Percentiles rank a stretch among this genome's conserved stretches.
phyloP scores from a whole-genome alignment of 257 asterid species.

The Cordia subcordata region DNA sequence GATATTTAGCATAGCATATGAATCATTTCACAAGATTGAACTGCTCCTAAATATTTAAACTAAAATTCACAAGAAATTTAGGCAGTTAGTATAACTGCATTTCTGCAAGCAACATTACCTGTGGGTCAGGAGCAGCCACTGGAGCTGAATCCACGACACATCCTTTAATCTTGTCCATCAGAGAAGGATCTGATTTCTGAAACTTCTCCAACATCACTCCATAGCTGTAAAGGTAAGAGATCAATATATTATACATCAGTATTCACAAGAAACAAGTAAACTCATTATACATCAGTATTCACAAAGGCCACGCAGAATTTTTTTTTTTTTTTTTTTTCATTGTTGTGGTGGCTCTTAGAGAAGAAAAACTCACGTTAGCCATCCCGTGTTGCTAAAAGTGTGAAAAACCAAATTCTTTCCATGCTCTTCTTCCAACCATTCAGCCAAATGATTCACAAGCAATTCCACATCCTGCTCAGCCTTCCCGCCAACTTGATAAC shows the following conservation, averaged over 20 bases:
- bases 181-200: slow-evolving; percentile 49
- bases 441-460: slow-evolving; percentile 79
- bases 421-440: slow-evolving; percentile 89
- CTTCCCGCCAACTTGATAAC: slow-evolving; percentile 87
- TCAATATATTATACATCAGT: slow-evolving; percentile 19
- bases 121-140: slow-evolving; percentile 78
- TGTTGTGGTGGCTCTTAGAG: neutral
- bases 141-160: slow-evolving; percentile 95
- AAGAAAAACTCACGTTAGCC: slow-evolving; percentile 68
- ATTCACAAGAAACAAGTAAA: neutral
- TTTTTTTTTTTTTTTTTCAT: no score
- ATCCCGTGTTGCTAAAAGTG: slow-evolving; percentile 91
- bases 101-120: slow-evolving; percentile 42
- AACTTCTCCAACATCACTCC: slow-evolving; percentile 85
- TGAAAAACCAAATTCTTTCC: slow-evolving; percentile 85
- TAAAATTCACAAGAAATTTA: neutral
- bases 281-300: no score
- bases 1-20: no score
- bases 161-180: slow-evolving; percentile 67
- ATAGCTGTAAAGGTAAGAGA: slow-evolving; percentile 41
- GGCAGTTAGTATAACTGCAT: neutral
- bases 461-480: slow-evolving; percentile 70
- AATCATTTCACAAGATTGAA: neutral
- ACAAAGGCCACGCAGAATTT: no score
- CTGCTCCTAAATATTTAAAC: neutral